phyloP scores from a whole-genome alignment of 352 stramenopile genomes.

The Globisporangium nodosum region DNA sequence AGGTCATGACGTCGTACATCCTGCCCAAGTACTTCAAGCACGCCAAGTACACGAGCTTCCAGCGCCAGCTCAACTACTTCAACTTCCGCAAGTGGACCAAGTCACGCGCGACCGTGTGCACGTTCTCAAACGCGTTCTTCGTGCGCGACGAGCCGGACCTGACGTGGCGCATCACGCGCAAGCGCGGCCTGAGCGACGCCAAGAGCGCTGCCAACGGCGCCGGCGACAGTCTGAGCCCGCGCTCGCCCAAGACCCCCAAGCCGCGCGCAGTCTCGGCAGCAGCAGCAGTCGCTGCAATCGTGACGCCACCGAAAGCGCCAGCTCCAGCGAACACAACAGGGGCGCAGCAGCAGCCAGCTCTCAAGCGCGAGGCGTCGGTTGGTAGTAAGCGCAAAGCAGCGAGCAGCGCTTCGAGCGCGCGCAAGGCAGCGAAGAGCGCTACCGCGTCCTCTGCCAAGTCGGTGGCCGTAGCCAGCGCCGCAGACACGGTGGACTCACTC shows the following conservation, averaged over 20 bases:
- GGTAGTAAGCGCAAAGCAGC: conserved; percentile 10
- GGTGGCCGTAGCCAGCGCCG: not conserved
- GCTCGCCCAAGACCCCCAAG: conserved; percentile 11
- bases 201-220: conserved; percentile 4
- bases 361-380: conserved; percentile 8
- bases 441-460: conserved; percentile 1
- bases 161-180: conserved; percentile 60
- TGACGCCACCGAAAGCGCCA: not conserved
- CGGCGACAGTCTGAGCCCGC: conserved; percentile 2
- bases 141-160: conserved; percentile 52
- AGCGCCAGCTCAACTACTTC: conserved; percentile 91
- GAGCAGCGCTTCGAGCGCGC: not conserved
- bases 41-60: conserved; percentile 79
- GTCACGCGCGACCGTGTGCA: conserved; percentile 62
- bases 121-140: conserved; percentile 72
- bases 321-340: not conserved
- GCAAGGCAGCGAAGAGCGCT: not conserved
- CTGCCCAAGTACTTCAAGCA: conserved; percentile 85
- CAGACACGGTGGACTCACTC: conserved; percentile 15
- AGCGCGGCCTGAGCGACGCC: conserved; percentile 24
- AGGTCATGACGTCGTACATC: conserved; percentile 68
- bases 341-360: not conserved
- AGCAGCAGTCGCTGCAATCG: not conserved
- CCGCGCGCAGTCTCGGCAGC: not conserved
- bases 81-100: conserved; percentile 85